Conservation (phyloP, 768 basidiomycete species). For the Collybia sp. region DNA sequence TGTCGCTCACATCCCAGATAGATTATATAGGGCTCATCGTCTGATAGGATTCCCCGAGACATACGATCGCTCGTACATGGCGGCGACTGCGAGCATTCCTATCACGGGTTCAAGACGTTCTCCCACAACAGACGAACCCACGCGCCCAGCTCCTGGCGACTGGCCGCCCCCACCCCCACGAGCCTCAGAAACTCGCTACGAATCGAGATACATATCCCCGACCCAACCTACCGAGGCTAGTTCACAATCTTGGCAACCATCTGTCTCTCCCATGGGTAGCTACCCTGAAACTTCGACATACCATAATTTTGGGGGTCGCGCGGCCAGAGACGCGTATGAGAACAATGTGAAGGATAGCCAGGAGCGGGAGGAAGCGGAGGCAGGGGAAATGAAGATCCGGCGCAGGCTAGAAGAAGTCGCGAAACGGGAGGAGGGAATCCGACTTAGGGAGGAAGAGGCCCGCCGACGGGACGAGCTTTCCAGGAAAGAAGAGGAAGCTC, state of each 20-base stretch:
- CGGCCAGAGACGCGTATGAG: slow-evolving; percentile 6
- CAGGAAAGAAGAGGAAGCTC: slow-evolving; percentile 8
- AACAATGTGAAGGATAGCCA: slow-evolving; percentile 16
- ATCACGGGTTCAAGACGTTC: background rate
- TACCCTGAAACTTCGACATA: background rate
- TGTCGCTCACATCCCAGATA: too few species aligned
- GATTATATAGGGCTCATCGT: too few species aligned
- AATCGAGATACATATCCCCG: background rate
- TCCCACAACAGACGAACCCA: background rate
- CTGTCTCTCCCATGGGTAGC: slow-evolving; percentile 6
- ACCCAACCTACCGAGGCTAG: slow-evolving; percentile 9
- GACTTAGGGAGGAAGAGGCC: slow-evolving; percentile 4
- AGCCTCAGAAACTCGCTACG: background rate
- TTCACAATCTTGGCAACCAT: slow-evolving; percentile 11
- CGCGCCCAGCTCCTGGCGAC: background rate
- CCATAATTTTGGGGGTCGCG: slow-evolving; percentile 15
- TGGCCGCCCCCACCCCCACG: background rate
- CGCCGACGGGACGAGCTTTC: slow-evolving; percentile 7
- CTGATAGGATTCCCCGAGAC: too few species aligned
- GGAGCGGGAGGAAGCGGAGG: slow-evolving; percentile 7
- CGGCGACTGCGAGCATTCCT: background rate
- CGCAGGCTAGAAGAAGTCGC: slow-evolving; percentile 12
- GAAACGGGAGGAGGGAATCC: slow-evolving; percentile 2
- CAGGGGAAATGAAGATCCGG: slow-evolving; percentile 7
- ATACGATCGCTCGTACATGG: too few species aligned